Evolutionary conservation across 2,329 filamentous ascomycete species (phyloP).

Genomic region (Cordyceps fumosorosea): DNA sequence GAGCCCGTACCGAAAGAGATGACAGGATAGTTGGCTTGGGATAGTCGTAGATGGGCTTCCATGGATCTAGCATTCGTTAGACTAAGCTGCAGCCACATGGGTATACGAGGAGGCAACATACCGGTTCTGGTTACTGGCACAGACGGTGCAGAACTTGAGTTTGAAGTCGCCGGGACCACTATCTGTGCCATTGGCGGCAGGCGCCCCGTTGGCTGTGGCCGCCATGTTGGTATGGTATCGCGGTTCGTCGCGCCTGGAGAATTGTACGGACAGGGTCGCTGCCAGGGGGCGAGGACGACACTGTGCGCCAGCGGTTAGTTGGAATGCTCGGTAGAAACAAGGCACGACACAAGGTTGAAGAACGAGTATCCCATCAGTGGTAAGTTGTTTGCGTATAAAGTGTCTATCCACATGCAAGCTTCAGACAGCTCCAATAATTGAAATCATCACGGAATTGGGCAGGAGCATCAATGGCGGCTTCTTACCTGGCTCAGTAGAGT

Average conservation of each 20-base stretch:
- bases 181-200: slow-evolving; percentile 36
- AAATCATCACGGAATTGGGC: slow-evolving; percentile 36
- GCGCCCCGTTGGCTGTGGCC: slow-evolving; percentile 33
- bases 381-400: slow-evolving; percentile 50
- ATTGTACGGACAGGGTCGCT: slow-evolving; percentile 2
- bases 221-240: slow-evolving; percentile 26
- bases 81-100: not conserved
- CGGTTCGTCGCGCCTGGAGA: slow-evolving; percentile 13
- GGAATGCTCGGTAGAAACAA: not conserved
- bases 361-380: slow-evolving; percentile 26
- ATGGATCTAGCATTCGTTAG: slow-evolving; percentile 58
- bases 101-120: slow-evolving; percentile 36
- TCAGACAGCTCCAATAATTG: slow-evolving; percentile 75
- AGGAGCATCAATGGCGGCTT: not conserved
- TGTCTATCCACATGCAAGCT: slow-evolving; percentile 54
- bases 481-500: slow-evolving; percentile 18
- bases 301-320: slow-evolving; percentile 1
- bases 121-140: slow-evolving; percentile 96
- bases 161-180: slow-evolving; percentile 63
- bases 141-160: slow-evolving; percentile 97
- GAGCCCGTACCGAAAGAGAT: slow-evolving; percentile 97
- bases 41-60: slow-evolving; percentile 95
- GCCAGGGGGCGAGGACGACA: slow-evolving; percentile 7
- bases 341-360: not conserved
- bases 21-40: slow-evolving; percentile 82